These are phyloP conservation scores for Tephrocybe sp. DNA, from an alignment of 768 basidiomycete genomes.

Conservation along the genomic window DNA sequence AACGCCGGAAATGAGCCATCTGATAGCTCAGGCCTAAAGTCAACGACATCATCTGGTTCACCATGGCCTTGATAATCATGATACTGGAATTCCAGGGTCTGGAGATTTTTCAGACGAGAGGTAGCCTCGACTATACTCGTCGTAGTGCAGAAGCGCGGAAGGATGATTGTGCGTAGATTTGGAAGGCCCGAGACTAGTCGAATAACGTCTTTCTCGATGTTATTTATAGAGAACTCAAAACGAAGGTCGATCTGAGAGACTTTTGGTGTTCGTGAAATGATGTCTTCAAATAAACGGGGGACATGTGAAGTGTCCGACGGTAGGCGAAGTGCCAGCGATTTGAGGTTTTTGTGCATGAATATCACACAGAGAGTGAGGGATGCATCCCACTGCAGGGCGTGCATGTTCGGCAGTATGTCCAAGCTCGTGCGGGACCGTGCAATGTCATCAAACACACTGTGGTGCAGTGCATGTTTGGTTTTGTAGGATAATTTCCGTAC, in stretches of 20 bases:
- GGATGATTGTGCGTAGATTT: slow-evolving; percentile 44
- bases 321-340: slow-evolving; percentile 30
- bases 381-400: slow-evolving; percentile 48
- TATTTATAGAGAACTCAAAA: slow-evolving; percentile 36
- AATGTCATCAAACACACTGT: slow-evolving; percentile 51
- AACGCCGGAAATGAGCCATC: slow-evolving; percentile 55
- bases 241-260: slow-evolving; percentile 48
- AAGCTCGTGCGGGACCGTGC: slow-evolving; percentile 54
- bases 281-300: slow-evolving; percentile 30
- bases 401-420: slow-evolving; percentile 55
- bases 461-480: slow-evolving; percentile 24
- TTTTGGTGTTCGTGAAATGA: slow-evolving; percentile 51
- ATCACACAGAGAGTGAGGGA: slow-evolving; percentile 35
- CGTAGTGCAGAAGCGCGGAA: slow-evolving; percentile 55
- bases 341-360: slow-evolving; percentile 60
- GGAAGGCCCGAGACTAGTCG: slow-evolving; percentile 24
- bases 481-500: slow-evolving; percentile 38
- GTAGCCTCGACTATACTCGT: slow-evolving; percentile 44
- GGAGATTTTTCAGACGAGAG: slow-evolving; percentile 42
- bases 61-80: slow-evolving; percentile 48
- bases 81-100: slow-evolving; percentile 55
- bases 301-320: slow-evolving; percentile 16
- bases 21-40: slow-evolving; percentile 42
- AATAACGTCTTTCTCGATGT: slow-evolving; percentile 31
- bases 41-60: slow-evolving; percentile 38